Percentiles rank a stretch among this genome's conserved stretches.
Evolutionary conservation across 2,329 filamentous ascomycete species (phyloP).

Genomic region (Scytalidium sp.): DNA sequence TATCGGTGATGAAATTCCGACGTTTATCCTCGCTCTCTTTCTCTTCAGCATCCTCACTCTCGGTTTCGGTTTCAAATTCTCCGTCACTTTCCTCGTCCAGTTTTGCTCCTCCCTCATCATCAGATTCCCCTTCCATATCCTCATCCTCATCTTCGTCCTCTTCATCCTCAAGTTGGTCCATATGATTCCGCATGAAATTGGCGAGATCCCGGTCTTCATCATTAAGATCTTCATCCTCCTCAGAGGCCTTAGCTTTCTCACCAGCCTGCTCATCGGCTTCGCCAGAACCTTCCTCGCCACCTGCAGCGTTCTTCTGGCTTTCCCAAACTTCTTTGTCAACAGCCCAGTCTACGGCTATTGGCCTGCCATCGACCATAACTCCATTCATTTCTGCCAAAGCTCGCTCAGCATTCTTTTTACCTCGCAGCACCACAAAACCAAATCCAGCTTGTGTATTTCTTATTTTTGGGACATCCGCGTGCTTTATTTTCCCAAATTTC

Average conservation of each 20-base stretch:
- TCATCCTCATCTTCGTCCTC: conserved; percentile 38
- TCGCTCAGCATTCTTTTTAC: conserved; percentile 86
- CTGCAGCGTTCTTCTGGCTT: conserved; percentile 48
- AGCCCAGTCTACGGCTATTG: conserved; percentile 93
- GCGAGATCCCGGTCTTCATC: conserved; percentile 33
- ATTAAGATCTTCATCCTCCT: conserved; percentile 24
- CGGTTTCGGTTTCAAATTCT: conserved; percentile 31
- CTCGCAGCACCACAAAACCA: conserved; percentile 86
- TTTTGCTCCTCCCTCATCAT: conserved; percentile 53
- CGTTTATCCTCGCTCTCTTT: conserved; percentile 32
- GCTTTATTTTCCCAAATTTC: conserved; percentile 89
- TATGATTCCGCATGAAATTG: conserved; percentile 30
- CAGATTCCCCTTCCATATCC: conserved; percentile 34
- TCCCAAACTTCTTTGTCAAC: conserved; percentile 90
- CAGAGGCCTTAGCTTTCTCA: conserved; percentile 27
- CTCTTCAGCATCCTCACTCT: conserved; percentile 38
- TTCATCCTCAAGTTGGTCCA: conserved; percentile 33
- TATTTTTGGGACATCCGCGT: conserved; percentile 77
- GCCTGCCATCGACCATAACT: conserved; percentile 82
- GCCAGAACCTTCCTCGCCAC: conserved; percentile 32
- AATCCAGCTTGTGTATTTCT: conserved; percentile 74
- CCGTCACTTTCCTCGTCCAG: conserved; percentile 44
- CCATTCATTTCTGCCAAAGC: conserved; percentile 85
- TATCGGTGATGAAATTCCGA: conserved; percentile 49
- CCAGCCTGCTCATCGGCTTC: conserved; percentile 31